phyloP scores from a whole-genome alignment of 129 eudicot species.

The Arctium minus region DNA sequence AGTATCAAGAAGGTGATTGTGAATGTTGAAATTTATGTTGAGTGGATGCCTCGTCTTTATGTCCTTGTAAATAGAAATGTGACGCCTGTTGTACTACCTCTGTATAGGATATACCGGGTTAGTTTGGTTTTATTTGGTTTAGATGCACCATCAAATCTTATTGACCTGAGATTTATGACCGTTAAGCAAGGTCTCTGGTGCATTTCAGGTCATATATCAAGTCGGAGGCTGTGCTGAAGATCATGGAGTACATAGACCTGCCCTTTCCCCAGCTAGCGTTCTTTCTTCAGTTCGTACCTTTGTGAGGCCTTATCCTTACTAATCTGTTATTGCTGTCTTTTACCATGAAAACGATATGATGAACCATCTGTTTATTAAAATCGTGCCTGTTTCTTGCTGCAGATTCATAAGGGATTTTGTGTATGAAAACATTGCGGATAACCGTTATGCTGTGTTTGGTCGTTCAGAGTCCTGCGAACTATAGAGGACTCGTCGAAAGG shows the following conservation, averaged over 20 bases:
- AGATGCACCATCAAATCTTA: neutral
- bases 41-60: neutral
- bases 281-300: constrained; percentile 76
- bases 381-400: constrained; percentile 20
- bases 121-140: neutral
- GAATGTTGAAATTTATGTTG: neutral
- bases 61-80: neutral
- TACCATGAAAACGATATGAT: neutral
- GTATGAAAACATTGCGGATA: constrained; percentile 85
- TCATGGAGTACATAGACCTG: constrained; percentile 90
- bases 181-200: constrained; percentile 2
- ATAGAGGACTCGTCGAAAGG: constrained; percentile 24
- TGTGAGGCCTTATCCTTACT: constrained; percentile 46
- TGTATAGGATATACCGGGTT: neutral
- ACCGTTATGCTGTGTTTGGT: constrained; percentile 82
- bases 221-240: constrained; percentile 95
- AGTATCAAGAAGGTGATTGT: neutral
- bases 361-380: neutral
- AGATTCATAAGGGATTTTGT: constrained; percentile 81
- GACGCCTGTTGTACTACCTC: neutral
- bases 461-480: constrained; percentile 90
- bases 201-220: constrained; percentile 81
- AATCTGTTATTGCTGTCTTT: neutral
- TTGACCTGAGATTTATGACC: neutral
- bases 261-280: constrained; percentile 98